Base-by-base conservation (phyloP, 345 rosid species). In the Nasturtium officinale region DNA sequence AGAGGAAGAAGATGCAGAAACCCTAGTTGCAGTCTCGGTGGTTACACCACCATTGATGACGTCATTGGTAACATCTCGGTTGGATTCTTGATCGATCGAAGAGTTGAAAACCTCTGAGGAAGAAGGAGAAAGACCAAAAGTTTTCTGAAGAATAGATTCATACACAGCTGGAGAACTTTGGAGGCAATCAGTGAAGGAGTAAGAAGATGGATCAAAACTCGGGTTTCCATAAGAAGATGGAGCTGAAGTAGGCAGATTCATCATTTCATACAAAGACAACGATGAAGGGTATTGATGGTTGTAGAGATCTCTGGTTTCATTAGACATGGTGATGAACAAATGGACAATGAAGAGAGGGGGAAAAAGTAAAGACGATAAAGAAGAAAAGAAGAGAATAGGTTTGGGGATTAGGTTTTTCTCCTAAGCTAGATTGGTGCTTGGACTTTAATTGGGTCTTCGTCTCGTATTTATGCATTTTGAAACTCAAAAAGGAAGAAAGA, bases 1-100 rank as follows among this genome's bases (percentile, higher is more conserved):
- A 9, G 89, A 83, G 61, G 87, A 87, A 65, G 91, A 89, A 72
- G 87, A 64, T 7, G 83, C 83, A 46, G 90, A 89, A 73, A 79
- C 88, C 45, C 82, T 81, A 38, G 85, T 75, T 6, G 69, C 54
- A 43, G 73, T 72, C 67, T 82, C 83, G 62, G 48, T 81, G 37
- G 54, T 63, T 17, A 38, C 65, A 18, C 72, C 53, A 33, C 76
- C 76, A 55, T 37, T 65, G 38, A 30, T 40, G 18, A 61, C 73
- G n/a, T 67, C 69, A 35, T 67, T 69, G 21, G 70, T 61, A 8
- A 18, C 82, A 10, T 67, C 74, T 4, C 46, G 81, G 52, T 53
- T 47, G 12, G 66, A 62, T 56, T 74, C 85, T 77, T 80, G 86
- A 53, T 77, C 80, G 5, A 68, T 59, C 0, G 85, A 79, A 58